These are phyloP conservation scores for Trichosanthes cucumerina DNA, from an alignment of 306 rosid species.

Conservation along the genomic window DNA sequence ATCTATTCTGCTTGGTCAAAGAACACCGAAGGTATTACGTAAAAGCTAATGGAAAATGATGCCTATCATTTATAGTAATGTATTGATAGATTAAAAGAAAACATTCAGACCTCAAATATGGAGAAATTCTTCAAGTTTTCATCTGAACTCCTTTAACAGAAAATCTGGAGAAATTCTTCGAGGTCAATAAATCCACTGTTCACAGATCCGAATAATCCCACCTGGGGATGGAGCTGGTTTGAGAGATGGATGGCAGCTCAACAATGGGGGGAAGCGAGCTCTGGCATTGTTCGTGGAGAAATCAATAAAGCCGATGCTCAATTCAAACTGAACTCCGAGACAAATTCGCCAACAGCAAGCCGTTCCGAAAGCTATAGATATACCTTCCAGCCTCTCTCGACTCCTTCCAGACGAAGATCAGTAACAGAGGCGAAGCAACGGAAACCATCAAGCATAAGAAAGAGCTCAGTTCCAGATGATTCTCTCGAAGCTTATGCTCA, in stretches of 20 bases:
- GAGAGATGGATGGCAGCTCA: constrained; percentile 95
- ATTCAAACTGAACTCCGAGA: constrained; percentile 64
- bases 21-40: not conserved
- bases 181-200: constrained; percentile 70
- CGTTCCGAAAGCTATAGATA: constrained; percentile 37
- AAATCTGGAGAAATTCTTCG: constrained; percentile 59
- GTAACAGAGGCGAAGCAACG: constrained; percentile 25
- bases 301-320: constrained; percentile 75
- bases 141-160: constrained; percentile 29
- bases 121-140: not conserved
- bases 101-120: not conserved
- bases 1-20: not conserved
- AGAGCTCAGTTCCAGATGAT: constrained; percentile 42
- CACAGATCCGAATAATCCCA: constrained; percentile 85
- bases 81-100: not conserved
- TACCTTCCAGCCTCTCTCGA: constrained; percentile 31
- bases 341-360: constrained; percentile 61
- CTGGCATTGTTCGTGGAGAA: constrained; percentile 48
- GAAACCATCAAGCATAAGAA: constrained; percentile 57
- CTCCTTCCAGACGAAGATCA: constrained; percentile 51
- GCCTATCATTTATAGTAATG: not conserved
- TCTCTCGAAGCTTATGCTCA: constrained; percentile 23
- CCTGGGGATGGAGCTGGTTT: constrained; percentile 99
- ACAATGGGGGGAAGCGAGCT: constrained; percentile 51
- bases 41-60: not conserved